A percentile compares a stretch with the other conserved stretches of the same genome.
These are phyloP conservation scores for Erysiphe pulchra DNA, from an alignment of 2,329 filamentous ascomycete genomes.

Conservation along the genomic window DNA sequence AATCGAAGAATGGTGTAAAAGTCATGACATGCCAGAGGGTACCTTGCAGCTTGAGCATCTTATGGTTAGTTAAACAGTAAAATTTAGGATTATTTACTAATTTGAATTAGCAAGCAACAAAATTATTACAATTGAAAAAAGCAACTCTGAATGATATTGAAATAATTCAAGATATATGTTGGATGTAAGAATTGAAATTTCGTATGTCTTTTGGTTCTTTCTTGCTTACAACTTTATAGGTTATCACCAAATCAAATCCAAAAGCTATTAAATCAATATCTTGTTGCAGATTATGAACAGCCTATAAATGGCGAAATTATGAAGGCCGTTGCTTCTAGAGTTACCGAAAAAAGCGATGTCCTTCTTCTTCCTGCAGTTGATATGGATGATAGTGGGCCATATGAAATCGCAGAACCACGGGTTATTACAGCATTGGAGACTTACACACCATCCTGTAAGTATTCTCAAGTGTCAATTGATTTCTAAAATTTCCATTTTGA, in stretches of 20 bases:
- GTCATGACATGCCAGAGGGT: conserved; percentile 96
- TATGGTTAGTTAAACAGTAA: conserved; percentile 39
- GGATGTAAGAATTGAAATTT: conserved; percentile 54
- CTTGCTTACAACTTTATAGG: conserved; percentile 21
- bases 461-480: neutral
- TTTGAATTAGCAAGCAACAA: conserved; percentile 62
- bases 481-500: neutral
- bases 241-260: conserved; percentile 97
- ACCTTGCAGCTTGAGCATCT: conserved; percentile 92
- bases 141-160: conserved; percentile 97
- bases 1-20: conserved; percentile 99
- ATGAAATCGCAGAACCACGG: conserved; percentile 91
- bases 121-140: conserved; percentile 95
- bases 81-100: neutral
- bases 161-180: conserved; percentile 99
- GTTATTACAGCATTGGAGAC: conserved; percentile 92
- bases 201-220: neutral
- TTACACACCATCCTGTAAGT: conserved; percentile 89
- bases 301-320: conserved; percentile 99
- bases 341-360: conserved; percentile 96
- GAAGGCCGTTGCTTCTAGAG: conserved; percentile 92
- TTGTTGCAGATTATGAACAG: conserved; percentile 96
- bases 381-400: conserved; percentile 96
- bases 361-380: conserved; percentile 82
- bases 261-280: conserved; percentile 93